These are phyloP conservation scores for Murraya paniculata DNA, from an alignment of 345 rosid species.

Conservation along the genomic window DNA sequence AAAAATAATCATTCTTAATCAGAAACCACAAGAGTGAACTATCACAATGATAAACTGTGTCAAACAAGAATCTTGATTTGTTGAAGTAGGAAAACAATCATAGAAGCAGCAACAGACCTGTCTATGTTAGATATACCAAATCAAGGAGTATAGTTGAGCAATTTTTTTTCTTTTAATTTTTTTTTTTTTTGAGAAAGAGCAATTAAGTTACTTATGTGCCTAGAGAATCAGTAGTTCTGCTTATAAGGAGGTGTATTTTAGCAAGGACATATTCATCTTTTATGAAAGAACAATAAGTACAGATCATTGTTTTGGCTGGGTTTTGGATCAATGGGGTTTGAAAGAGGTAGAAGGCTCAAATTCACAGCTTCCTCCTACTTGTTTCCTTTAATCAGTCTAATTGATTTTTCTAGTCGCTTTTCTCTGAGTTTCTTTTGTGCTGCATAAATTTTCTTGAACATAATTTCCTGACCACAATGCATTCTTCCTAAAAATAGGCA, in stretches of 20 bases:
- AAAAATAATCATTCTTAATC: background rate
- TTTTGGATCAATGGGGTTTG: no score
- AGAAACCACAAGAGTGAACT: no score
- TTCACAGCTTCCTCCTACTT: background rate
- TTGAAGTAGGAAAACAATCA: background rate
- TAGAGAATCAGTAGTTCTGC: background rate
- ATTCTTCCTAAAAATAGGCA: background rate
- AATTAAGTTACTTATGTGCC: background rate
- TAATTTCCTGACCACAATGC: no score
- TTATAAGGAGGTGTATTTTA: background rate
- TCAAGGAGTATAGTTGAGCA: no score
- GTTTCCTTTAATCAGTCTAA: background rate
- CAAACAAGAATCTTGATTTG: background rate
- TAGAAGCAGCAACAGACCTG: background rate
- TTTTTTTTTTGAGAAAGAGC: no score
- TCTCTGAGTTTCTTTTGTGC: background rate
- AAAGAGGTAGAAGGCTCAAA: background rate
- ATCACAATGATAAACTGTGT: background rate
- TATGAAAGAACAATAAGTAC: background rate
- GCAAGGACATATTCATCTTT: background rate
- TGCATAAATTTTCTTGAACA: background rate
- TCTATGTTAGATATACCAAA: no score
- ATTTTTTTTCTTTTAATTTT: no score
- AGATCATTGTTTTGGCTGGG: background rate
- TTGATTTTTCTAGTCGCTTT: background rate